Conservation (phyloP, 306 rosid genomes). For the Herpetospermum pedunculosum region DNA sequence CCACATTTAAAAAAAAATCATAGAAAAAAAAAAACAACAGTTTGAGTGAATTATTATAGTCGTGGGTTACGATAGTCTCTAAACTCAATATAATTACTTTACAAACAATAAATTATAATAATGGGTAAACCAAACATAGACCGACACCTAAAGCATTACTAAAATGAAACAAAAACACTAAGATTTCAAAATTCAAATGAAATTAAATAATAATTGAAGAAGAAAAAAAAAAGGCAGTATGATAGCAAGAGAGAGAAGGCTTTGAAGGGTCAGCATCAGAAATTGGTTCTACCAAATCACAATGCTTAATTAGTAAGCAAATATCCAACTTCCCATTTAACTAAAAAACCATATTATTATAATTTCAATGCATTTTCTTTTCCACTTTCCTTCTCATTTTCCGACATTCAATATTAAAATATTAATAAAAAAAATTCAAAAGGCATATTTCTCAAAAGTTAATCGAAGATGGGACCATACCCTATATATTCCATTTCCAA, state of each 20-base stretch:
- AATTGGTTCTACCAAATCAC: slow-evolving; percentile 11
- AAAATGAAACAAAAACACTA: too few relatives aligned
- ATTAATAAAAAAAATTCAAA: neutral
- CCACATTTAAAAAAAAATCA: too few relatives aligned
- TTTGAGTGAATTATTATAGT: too few relatives aligned
- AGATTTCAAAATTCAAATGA: too few relatives aligned
- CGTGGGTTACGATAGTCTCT: too few relatives aligned
- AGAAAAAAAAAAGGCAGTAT: neutral
- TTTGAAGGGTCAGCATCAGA: neutral
- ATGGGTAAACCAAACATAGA: too few relatives aligned
- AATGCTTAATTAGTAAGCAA: slow-evolving; percentile 23
- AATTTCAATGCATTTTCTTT: neutral
- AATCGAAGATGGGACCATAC: slow-evolving; percentile 5
- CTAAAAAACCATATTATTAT: neutral
- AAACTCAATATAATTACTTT: too few relatives aligned
- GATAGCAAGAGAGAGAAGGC: neutral
- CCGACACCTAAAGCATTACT: too few relatives aligned
- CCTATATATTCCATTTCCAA: slow-evolving; percentile 18
- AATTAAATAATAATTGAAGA: too few relatives aligned
- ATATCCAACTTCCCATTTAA: slow-evolving; percentile 10
- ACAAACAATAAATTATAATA: too few relatives aligned
- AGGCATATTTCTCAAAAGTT: slow-evolving; percentile 7
- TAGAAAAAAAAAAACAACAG: too few relatives aligned
- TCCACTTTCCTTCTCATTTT: neutral
- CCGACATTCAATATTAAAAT: neutral